Percentiles rank a stretch among this genome's conserved stretches.
phyloP scores from a whole-genome alignment of 164 flowering plant genomes.

The Stephania yunnanensis region DNA sequence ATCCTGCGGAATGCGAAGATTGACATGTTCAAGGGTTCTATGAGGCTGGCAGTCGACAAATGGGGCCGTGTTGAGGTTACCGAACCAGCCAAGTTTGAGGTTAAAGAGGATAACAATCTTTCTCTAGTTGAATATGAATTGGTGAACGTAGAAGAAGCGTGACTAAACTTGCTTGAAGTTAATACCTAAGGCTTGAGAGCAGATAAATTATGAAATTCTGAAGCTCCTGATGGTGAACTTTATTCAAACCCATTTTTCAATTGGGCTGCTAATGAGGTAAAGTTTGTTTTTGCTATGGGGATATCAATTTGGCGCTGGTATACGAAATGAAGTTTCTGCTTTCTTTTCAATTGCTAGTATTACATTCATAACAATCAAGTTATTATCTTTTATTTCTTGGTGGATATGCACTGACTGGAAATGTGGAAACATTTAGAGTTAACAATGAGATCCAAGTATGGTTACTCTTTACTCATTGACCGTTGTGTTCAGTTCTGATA shows the following conservation, averaged over 20 bases:
- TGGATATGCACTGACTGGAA: not conserved
- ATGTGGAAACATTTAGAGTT: not conserved
- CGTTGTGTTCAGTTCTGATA: not conserved
- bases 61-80: slow-evolving; percentile 28
- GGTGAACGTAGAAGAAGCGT: slow-evolving; percentile 34
- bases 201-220: not conserved
- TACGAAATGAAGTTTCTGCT: slow-evolving; percentile 1
- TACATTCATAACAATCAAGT: not conserved
- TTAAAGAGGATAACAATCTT: slow-evolving; percentile 42
- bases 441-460: not conserved
- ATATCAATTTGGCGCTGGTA: slow-evolving; percentile 9
- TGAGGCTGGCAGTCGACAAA: slow-evolving; percentile 29
- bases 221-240: not conserved
- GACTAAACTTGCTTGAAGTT: slow-evolving; percentile 6
- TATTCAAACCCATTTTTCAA: slow-evolving; percentile 2
- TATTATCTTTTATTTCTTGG: not conserved
- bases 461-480: not conserved
- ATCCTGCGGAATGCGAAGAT: slow-evolving; percentile 25
- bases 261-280: slow-evolving; percentile 5
- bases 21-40: slow-evolving; percentile 28
- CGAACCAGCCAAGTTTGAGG: slow-evolving; percentile 25
- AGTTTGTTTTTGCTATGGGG: not conserved
- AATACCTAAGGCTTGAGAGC: not conserved
- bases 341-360: not conserved
- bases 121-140: slow-evolving; percentile 43